Base-by-base conservation (phyloP, 352 stramenopile species). In the Nothophytophthora sp. region DNA sequence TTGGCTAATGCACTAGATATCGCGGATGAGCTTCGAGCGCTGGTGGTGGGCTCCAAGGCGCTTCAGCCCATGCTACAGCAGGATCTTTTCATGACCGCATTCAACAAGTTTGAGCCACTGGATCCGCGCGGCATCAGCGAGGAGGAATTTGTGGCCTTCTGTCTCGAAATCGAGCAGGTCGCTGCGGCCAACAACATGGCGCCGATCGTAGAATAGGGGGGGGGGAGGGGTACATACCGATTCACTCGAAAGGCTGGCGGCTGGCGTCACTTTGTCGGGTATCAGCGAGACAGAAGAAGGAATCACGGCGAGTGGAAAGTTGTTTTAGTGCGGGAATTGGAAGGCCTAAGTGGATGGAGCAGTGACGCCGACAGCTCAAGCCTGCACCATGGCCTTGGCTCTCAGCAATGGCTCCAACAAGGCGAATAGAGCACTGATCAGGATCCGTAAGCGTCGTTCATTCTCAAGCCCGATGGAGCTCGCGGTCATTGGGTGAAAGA, bases 141-240 rank as follows among this genome's bases (percentile, higher is more conserved):
- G 19, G 72, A 88, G 34, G 81, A 92, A 16, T 92, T 92, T 58
- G 73, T 92, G 11, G 64, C 62, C 23, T 90, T 92, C 24, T 92
- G 81, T 35, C 60, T 88, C 2, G 81, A 92, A 44, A 85, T 81
- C 20, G 81, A 78, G 2, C 49, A 65, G 5, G 53, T 72, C 20
- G 58, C 63, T 28, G 58, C 58, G 16, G 44, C 36, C 20, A 72
- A 72, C 34, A 59, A 63, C 34, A 55, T 72, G 53, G 39, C 48
- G 6, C 11, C 1, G 34, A 46, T 2, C 11, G 39, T 44, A 22
- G 34, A 19, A 32, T 63, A 54, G 40, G 12, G 12, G 7, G 30
- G 2, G 8, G 20, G 19, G 13, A 30, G 22, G 20, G 8, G 12
- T 12, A 39, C 10, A 23, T 30, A 16, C 12, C 0, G 16, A 19